These are phyloP conservation scores for Pythium scleroteichum DNA, from an alignment of 352 stramenopile species.

Conservation along the genomic window DNA sequence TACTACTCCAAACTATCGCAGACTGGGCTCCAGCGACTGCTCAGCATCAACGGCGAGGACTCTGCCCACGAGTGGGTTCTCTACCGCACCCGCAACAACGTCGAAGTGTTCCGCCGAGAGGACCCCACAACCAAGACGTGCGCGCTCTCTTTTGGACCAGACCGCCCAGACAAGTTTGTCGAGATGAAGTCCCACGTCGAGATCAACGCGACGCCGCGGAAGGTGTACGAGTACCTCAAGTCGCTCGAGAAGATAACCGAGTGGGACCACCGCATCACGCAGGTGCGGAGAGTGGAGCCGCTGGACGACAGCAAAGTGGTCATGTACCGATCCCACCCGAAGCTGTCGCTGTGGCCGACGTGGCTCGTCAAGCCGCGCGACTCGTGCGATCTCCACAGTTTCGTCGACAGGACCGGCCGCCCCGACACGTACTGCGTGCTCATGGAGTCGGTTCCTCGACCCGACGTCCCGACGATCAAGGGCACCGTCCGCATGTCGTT, in stretches of 20 bases:
- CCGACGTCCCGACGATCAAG: slow-evolving; percentile 68
- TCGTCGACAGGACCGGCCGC: slow-evolving; percentile 67
- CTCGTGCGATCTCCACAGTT: slow-evolving; percentile 80
- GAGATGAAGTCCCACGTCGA: slow-evolving; percentile 73
- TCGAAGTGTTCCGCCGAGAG: slow-evolving; percentile 27
- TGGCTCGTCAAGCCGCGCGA: slow-evolving; percentile 81
- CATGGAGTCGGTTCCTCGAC: slow-evolving; percentile 64
- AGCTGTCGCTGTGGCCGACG: slow-evolving; percentile 74
- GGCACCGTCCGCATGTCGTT: slow-evolving; percentile 73
- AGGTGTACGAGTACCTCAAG: slow-evolving; percentile 61
- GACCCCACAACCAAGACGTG: slow-evolving; percentile 9
- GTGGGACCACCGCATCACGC: slow-evolving; percentile 39
- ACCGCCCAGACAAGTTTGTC: slow-evolving; percentile 56
- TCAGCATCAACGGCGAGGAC: slow-evolving; percentile 39
- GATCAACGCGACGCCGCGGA: slow-evolving; percentile 40
- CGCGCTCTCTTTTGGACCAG: slow-evolving; percentile 25
- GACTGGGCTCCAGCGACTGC: slow-evolving; percentile 52
- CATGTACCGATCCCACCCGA: slow-evolving; percentile 64
- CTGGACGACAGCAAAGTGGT: slow-evolving; percentile 65
- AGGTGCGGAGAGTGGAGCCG: slow-evolving; percentile 58
- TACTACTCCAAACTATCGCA: slow-evolving; percentile 72
- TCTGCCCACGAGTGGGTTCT: slow-evolving; percentile 46
- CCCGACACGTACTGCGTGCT: slow-evolving; percentile 65
- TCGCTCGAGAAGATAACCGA: slow-evolving; percentile 45
- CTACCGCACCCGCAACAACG: slow-evolving; percentile 40